Evolutionary conservation across 2,329 filamentous ascomycete species (phyloP).

Genomic region (Colletotrichum destructivum): DNA sequence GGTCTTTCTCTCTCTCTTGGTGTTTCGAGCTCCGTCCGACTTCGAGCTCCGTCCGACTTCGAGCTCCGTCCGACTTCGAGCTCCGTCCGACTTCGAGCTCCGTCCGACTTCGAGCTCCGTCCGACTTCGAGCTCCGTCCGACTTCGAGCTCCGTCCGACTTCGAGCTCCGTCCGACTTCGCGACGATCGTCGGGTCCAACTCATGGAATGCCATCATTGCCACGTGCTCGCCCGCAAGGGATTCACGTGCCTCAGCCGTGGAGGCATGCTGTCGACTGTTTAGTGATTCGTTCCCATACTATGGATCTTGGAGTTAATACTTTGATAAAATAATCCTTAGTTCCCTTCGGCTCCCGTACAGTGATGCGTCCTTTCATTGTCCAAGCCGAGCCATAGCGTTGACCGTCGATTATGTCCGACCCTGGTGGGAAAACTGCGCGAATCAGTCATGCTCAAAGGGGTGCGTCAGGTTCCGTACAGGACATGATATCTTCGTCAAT

Average conservation of each 20-base stretch:
- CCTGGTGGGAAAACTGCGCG: not conserved
- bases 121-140: too few species aligned
- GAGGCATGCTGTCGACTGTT: not conserved
- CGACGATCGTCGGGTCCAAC: not conserved
- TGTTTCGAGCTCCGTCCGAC: not conserved
- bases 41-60: too few species aligned
- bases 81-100: too few species aligned
- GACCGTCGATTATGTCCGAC: not conserved
- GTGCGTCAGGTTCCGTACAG: not conserved
- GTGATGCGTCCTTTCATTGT: not conserved
- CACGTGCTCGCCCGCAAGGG: not conserved
- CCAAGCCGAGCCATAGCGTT: not conserved
- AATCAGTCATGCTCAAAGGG: not conserved
- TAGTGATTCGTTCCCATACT: too few species aligned
- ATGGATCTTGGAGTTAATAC: not conserved
- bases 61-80: too few species aligned
- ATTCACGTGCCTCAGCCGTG: not conserved
- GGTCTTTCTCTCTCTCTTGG: not conserved
- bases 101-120: too few species aligned
- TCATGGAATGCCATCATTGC: not conserved
- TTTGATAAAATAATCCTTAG: not conserved
- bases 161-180: too few species aligned
- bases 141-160: too few species aligned
- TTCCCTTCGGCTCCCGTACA: not conserved
- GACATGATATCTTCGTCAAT: not conserved